A percentile compares a stretch with the other conserved stretches of the same genome.
phyloP scores from a whole-genome alignment of 176 grass and related monocot species.

The Alloteropsis semialata region DNA sequence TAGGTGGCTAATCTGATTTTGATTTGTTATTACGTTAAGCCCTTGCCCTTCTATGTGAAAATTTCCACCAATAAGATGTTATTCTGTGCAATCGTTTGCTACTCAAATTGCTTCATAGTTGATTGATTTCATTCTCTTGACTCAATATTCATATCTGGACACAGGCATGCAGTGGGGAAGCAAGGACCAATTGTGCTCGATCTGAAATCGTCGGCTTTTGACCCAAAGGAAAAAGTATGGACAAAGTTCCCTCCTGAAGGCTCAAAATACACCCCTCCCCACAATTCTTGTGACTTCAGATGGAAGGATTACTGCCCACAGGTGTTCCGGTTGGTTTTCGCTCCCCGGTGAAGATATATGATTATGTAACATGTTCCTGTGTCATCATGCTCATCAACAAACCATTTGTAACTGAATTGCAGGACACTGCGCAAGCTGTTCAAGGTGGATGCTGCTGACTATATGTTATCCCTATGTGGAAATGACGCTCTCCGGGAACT shows the following conservation, averaged over 20 bases:
- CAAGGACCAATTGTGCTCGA: slow-evolving; percentile 68
- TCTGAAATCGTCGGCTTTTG: slow-evolving; percentile 90
- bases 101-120: not conserved
- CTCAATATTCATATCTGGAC: slow-evolving; percentile 21
- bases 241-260: slow-evolving; percentile 96
- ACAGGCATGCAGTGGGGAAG: slow-evolving; percentile 90
- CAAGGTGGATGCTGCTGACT: slow-evolving; percentile 95
- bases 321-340: slow-evolving; percentile 84
- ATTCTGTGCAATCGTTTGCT: not conserved
- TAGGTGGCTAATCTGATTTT: slow-evolving; percentile 9
- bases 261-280: slow-evolving; percentile 85
- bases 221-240: slow-evolving; percentile 94
- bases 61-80: not conserved
- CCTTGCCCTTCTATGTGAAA: not conserved
- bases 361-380: slow-evolving; percentile 1
- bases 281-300: slow-evolving; percentile 94
- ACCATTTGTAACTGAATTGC: slow-evolving; percentile 28
- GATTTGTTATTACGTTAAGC: not conserved
- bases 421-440: slow-evolving; percentile 92
- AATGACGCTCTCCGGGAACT: slow-evolving; percentile 85
- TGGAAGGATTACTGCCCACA: slow-evolving; percentile 99
- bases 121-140: not conserved
- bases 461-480: slow-evolving; percentile 96
- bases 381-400: slow-evolving; percentile 15
- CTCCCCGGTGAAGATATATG: slow-evolving; percentile 25